Conservation (phyloP, 176 grass and related monocot genomes). For the Ampelocalamus luodianensis region DNA sequence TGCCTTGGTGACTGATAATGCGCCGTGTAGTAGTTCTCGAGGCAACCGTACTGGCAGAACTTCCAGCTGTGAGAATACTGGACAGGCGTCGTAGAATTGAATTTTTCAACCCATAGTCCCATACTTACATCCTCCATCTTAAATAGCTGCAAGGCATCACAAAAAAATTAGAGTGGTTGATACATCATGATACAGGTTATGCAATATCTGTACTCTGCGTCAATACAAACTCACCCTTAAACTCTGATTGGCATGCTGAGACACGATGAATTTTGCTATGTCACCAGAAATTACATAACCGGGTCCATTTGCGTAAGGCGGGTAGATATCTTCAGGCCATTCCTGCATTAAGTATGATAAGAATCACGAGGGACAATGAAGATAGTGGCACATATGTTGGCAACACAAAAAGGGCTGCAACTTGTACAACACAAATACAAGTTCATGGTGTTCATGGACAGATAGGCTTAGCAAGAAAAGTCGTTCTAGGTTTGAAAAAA, state of each 20-base stretch:
- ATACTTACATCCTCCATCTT: constrained; percentile 99
- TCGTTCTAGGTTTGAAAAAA: constrained; percentile 14
- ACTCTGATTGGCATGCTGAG: constrained; percentile 75
- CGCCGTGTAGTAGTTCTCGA: constrained; percentile 89
- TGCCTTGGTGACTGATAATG: constrained; percentile 94
- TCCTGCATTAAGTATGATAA: constrained; percentile 60
- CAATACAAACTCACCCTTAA: constrained; percentile 62
- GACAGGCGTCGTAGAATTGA: constrained; percentile 67
- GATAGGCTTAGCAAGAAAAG: not conserved
- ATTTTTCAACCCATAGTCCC: constrained; percentile 94
- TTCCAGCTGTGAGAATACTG: constrained; percentile 95
- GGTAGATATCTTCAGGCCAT: constrained; percentile 95
- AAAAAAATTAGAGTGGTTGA: not conserved
- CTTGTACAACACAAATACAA: not conserved
- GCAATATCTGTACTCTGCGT: not conserved
- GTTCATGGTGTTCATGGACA: constrained; percentile 1
- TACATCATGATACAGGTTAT: constrained; percentile 29
- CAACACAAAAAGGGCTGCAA: constrained; percentile 1
- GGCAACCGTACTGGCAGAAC: constrained; percentile 93
- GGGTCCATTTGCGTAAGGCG: constrained; percentile 91
- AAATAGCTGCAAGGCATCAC: constrained; percentile 73
- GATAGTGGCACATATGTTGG: not conserved
- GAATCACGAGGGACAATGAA: not conserved
- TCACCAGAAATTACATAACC: constrained; percentile 89
- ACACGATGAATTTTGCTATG: constrained; percentile 78